These are phyloP conservation scores for Boletus rufocinnamomeus DNA, from an alignment of 768 basidiomycete genomes.

Conservation along the genomic window DNA sequence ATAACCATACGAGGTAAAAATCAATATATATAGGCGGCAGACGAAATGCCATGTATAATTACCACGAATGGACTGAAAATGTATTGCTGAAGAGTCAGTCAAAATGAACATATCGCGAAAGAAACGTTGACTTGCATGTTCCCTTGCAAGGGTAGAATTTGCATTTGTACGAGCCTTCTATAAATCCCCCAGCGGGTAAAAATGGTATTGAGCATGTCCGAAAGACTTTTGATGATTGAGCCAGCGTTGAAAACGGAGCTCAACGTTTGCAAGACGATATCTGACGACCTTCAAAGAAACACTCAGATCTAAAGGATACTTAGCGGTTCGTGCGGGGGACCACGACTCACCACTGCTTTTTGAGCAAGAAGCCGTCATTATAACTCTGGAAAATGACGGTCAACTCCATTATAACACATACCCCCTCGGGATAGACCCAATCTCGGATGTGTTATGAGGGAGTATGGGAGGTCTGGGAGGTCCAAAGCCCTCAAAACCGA, in stretches of 20 bases:
- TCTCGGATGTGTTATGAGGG: no score
- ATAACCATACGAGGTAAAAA: constrained; percentile 40
- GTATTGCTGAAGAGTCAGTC: neutral
- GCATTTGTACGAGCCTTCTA: constrained; percentile 6
- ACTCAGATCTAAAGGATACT: neutral
- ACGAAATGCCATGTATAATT: neutral
- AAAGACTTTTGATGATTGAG: constrained; percentile 4
- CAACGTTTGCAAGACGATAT: constrained; percentile 4
- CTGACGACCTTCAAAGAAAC: neutral
- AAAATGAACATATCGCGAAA: neutral
- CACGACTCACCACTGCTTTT: no score
- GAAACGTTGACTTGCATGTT: constrained; percentile 5
- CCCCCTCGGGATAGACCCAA: no score
- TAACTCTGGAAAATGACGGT: no score
- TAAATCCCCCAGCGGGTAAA: constrained; percentile 16
- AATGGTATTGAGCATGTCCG: constrained; percentile 16
- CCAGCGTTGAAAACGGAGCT: neutral
- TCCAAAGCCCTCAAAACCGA: no score
- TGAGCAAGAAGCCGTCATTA: no score
- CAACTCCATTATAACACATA: no score
- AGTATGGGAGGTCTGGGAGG: no score
- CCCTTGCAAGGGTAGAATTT: constrained; percentile 3
- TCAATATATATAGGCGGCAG: no score
- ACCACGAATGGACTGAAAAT: constrained; percentile 17
- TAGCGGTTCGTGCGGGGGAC: no score